phyloP scores from a whole-genome alignment of 2,329 filamentous ascomycete genomes.

The Aspergillus sp. region DNA sequence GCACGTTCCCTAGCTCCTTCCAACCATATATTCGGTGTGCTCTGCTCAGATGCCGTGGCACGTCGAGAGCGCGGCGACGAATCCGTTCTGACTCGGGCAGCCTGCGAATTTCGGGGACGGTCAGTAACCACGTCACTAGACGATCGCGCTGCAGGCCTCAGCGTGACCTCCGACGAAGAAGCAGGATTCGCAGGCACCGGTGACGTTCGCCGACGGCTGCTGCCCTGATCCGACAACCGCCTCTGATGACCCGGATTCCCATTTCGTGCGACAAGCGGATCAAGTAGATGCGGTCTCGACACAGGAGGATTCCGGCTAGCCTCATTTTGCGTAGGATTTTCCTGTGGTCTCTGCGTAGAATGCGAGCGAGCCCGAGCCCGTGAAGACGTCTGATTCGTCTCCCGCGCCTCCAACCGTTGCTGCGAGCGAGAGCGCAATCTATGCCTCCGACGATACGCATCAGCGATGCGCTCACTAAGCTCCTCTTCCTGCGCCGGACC shows the following conservation, averaged over 20 bases:
- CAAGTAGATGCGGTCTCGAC: conserved; percentile 38
- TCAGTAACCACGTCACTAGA: conserved; percentile 41
- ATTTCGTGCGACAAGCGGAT: conserved; percentile 28
- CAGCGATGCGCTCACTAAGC: conserved; percentile 84
- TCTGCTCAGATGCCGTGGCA: conserved; percentile 37
- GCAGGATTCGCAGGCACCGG: conserved; percentile 35
- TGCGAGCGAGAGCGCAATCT: conserved; percentile 43
- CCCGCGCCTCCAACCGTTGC: conserved; percentile 40
- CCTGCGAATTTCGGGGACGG: conserved; percentile 31
- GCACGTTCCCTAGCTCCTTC: conserved; percentile 26
- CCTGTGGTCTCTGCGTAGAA: conserved; percentile 29
- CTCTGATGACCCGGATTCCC: conserved; percentile 33
- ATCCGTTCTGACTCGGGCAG: conserved; percentile 26
- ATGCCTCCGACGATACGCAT: conserved; percentile 79
- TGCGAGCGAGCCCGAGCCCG: conserved; percentile 34
- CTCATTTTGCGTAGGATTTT: conserved; percentile 21
- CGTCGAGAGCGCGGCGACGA: conserved; percentile 32
- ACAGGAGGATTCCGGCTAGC: conserved; percentile 29
- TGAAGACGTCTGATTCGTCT: conserved; percentile 33
- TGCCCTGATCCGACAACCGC: conserved; percentile 39
- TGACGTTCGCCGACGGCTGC: conserved; percentile 35
- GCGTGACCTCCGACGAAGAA: conserved; percentile 37
- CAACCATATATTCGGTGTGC: conserved; percentile 28
- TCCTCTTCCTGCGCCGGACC: conserved; percentile 84
- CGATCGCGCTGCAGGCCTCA: conserved; percentile 37